phyloP scores from a whole-genome alignment of 495 filamentous ascomycete genomes.

The Podospora tetraspora region DNA sequence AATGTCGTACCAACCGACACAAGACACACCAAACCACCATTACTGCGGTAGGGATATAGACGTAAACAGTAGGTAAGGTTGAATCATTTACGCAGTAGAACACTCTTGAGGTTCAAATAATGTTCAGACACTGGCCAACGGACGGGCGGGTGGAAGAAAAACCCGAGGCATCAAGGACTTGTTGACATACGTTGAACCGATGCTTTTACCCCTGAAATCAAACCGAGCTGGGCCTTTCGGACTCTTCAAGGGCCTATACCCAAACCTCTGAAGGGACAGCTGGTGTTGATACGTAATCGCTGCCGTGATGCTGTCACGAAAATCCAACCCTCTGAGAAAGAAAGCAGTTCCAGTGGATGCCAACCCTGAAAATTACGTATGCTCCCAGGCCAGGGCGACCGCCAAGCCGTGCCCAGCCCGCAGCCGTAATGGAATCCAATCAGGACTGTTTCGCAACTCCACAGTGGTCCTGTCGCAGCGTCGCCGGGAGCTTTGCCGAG shows the following conservation, averaged over 20 bases:
- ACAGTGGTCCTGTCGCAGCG: neutral
- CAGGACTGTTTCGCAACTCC: neutral
- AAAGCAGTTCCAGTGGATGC: neutral
- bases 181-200: neutral
- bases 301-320: neutral
- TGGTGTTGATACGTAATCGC: neutral
- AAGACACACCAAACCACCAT: too few relatives aligned
- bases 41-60: neutral
- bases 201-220: neutral
- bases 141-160: neutral
- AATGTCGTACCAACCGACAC: neutral
- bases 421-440: neutral
- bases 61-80: too few relatives aligned
- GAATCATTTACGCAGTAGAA: too few relatives aligned
- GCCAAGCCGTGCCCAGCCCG: conserved; percentile 1
- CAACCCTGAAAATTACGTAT: neutral
- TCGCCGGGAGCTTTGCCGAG: conserved; percentile 10
- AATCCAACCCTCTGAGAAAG: neutral
- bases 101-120: neutral
- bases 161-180: neutral
- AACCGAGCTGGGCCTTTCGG: neutral
- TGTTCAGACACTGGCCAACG: neutral
- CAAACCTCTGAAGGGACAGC: neutral
- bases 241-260: neutral
- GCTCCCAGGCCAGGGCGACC: neutral